Conservation (phyloP, 2,329 filamentous ascomycete genomes). For the Paradendryphiella salina region DNA sequence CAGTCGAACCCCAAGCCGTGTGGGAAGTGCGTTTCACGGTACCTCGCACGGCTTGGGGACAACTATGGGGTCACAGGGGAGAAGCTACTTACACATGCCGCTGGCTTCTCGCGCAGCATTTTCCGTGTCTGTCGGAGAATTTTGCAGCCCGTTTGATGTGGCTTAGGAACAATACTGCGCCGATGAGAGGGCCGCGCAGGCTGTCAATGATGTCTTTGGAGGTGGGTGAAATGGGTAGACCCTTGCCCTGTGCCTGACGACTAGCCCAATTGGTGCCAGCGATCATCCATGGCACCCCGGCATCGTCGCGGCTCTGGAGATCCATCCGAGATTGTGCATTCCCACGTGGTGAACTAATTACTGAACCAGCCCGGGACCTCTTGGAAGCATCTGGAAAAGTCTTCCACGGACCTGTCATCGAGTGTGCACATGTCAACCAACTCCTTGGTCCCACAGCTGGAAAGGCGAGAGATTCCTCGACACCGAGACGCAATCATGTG, state of each 20-base stretch:
- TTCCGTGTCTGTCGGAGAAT: slow-evolving; percentile 31
- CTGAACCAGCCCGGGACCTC: background rate
- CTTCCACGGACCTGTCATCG: background rate
- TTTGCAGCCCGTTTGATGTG: slow-evolving; percentile 21
- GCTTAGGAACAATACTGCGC: slow-evolving; percentile 19
- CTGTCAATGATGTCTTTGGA: slow-evolving; percentile 12
- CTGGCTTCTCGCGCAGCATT: slow-evolving; percentile 39
- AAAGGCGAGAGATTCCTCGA: too few species aligned
- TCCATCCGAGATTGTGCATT: slow-evolving; percentile 23
- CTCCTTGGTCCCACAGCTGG: background rate
- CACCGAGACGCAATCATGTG: too few species aligned
- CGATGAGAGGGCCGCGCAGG: slow-evolving; percentile 10
- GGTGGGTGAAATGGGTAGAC: slow-evolving; percentile 20
- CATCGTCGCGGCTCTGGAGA: slow-evolving; percentile 28
- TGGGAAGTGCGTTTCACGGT: slow-evolving; percentile 24
- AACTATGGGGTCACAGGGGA: slow-evolving; percentile 1
- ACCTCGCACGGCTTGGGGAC: slow-evolving; percentile 22
- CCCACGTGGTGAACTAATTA: slow-evolving; percentile 16
- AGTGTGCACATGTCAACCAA: slow-evolving; percentile 6
- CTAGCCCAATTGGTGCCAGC: slow-evolving; percentile 32
- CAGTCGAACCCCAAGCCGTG: slow-evolving; percentile 19
- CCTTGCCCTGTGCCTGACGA: slow-evolving; percentile 26
- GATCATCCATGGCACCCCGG: slow-evolving; percentile 26
- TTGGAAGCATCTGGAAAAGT: background rate
- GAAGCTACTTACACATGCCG: slow-evolving; percentile 46